Conservation (phyloP, 192 early-diverging fungal genomes). For the Entomortierella chlamydospora region DNA sequence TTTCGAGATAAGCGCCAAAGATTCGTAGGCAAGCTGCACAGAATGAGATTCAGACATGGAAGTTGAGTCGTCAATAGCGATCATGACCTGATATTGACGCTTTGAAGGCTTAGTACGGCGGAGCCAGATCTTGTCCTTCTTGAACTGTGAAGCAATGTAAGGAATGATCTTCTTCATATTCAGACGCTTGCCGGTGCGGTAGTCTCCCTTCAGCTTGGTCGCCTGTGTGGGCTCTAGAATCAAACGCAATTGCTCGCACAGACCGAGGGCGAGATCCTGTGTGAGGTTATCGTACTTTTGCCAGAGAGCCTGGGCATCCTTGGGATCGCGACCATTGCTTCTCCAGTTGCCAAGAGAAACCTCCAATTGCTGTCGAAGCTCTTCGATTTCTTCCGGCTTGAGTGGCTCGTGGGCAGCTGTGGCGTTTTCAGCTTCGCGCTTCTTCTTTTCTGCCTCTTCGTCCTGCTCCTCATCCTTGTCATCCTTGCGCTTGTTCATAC, state of each 20-base stretch:
- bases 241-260: conserved; percentile 95
- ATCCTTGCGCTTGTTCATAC: conserved; percentile 50
- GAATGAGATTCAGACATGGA: conserved; percentile 94
- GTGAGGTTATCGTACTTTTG: conserved; percentile 90
- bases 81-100: conserved; percentile 98
- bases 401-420: conserved; percentile 57
- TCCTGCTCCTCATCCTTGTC: conserved; percentile 49
- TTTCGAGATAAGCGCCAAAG: conserved; percentile 90
- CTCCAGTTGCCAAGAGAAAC: conserved; percentile 81
- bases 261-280: conserved; percentile 86
- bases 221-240: conserved; percentile 98
- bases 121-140: conserved; percentile 99
- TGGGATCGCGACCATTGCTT: conserved; percentile 68
- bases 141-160: conserved; percentile 98
- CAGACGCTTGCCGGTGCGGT: conserved; percentile 96
- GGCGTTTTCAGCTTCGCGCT: conserved; percentile 40
- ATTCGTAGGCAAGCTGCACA: conserved; percentile 95
- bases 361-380: conserved; percentile 86
- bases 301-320: conserved; percentile 84
- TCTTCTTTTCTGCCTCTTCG: conserved; percentile 34
- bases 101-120: conserved; percentile 96
- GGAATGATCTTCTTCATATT: conserved; percentile 99
- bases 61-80: conserved; percentile 96
- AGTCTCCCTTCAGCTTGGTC: conserved; percentile 97
- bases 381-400: conserved; percentile 71